Base-by-base conservation (phyloP, 352 stramenopile genomes). In the Pythium sp. region DNA sequence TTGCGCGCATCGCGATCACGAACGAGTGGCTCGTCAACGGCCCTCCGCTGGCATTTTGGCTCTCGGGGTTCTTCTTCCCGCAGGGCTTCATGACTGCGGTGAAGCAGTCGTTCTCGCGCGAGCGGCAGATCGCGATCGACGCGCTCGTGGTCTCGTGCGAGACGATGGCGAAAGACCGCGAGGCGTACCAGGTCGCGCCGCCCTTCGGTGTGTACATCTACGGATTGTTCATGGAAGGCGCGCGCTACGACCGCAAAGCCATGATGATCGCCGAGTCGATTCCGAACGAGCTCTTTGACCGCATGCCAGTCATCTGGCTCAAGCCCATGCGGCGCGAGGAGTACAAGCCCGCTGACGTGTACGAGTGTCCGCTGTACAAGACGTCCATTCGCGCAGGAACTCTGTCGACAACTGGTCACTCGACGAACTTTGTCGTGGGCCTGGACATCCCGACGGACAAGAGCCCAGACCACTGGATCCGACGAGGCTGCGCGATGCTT, bases 11-110 rank as follows among this genome's bases (percentile, higher is more conserved):
- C 59, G 74, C 76, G 14, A 89, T 97, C 58, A 92, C 96, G 20
- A 74, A 81, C 28, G 68, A 81, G 3, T 98, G 95, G 95, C 74
- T 98, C 5, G 76, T 81, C 12, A 72, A 92, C 0, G 93, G 93
- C 0, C 89, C 93, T 18, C 89, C 92, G 3, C 47, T 83, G 8
- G 78, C 86, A 11, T 98, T 91, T 71, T 98, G 95, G 95, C 58
- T 98, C n/a, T 90, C 88, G 12, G 93, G 92, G 0, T 98, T 98
- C 74, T 98, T 98, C 79, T 98, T 98, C 73, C 95, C 94, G 3
- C 95, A 98, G 68, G 94, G 92, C 28, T 98, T 98, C 72, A 97
- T 98, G 84, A 98, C 94, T 0, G 94, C 86, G 12, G 92, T 98
- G 5, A 97, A 98, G 77, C 95, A 98, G 75, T 93, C 89, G 12